Percentiles rank a stretch among this genome's conserved stretches.
phyloP scores from a whole-genome alignment of 179 eudicot species.

The Vitellaria paradoxa region DNA sequence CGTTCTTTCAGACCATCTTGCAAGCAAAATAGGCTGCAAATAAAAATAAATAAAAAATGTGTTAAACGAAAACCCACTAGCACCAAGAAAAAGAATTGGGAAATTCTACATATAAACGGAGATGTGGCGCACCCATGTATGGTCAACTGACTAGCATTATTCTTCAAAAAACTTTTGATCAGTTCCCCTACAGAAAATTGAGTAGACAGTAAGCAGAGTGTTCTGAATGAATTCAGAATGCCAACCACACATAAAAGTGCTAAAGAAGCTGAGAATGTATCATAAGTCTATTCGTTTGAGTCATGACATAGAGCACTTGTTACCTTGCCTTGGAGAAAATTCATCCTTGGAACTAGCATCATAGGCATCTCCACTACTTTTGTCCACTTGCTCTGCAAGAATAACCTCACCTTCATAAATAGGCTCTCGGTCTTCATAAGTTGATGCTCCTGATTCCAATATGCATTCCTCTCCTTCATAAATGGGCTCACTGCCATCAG shows the following conservation, averaged over 20 bases:
- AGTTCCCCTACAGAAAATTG: conserved; percentile 52
- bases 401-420: conserved; percentile 86
- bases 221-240: not conserved
- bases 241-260: not conserved
- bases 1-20: conserved; percentile 79
- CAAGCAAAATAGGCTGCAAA: conserved; percentile 69
- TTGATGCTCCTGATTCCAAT: conserved; percentile 43
- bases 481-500: conserved; percentile 69
- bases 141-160: conserved; percentile 85
- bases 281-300: not conserved
- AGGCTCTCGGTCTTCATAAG: conserved; percentile 60
- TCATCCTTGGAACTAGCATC: conserved; percentile 34
- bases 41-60: not conserved
- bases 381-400: conserved; percentile 71
- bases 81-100: not conserved
- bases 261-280: not conserved
- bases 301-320: not conserved
- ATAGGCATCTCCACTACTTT: conserved; percentile 29
- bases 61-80: not conserved
- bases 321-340: conserved; percentile 63
- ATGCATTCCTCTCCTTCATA: conserved; percentile 96
- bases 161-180: conserved; percentile 63
- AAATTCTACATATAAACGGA: not conserved
- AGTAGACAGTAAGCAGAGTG: conserved; percentile 8
- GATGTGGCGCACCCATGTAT: conserved; percentile 56